Base-by-base conservation (phyloP, 176 grass and related monocot species). In the Rhipidocladum racemiflorum region DNA sequence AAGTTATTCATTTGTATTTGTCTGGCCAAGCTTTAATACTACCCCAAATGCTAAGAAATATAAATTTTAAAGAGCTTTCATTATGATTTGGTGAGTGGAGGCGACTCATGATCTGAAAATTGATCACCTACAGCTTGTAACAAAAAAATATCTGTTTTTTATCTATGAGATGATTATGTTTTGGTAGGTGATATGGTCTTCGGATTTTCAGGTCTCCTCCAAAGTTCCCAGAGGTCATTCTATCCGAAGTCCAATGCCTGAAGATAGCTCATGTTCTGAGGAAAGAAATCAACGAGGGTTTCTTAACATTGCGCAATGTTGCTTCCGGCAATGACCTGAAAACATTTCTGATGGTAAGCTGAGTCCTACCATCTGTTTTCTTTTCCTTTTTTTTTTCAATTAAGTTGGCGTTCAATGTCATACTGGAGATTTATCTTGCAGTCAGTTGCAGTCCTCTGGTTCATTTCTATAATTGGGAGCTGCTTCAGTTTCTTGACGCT, bases 401-500 rank as follows among this genome's bases (percentile, higher is more conserved):
- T 79, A 53, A 51, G 14, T 32, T 61, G 11, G 13, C 15, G 9
- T 45, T 27, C 67, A 74, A 15, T 84, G 75, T 40, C 40, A 49
- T 55, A 59, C 20, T 59, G 15, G 74, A 57, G 23, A 39, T 65
- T 62, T 71, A 68, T 62, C 25, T 67, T 67, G 73, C 89, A 97
- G 92, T 83, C 86, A 50, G 40, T 94, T 87, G 90, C 18, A 36
- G 78, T 39, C 42, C 66, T 97, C 21, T 97, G 95, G 92, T 78
- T 94, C 45, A 56, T 94, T 84, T 97, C 95, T 61, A 74, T 94
- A 78, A 80, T 92, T 39, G 92, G 90, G 48, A 71, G 88, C 75
- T 97, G 90, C 90, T 97, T 94, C 88, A 97, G 86, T 57, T 92
- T 97, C 72, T 72, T 97, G 86, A 97, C 90, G 72, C 84, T 97